Base-by-base conservation (phyloP, 2,329 filamentous ascomycete species). In the Chaetomiaceae sp. region DNA sequence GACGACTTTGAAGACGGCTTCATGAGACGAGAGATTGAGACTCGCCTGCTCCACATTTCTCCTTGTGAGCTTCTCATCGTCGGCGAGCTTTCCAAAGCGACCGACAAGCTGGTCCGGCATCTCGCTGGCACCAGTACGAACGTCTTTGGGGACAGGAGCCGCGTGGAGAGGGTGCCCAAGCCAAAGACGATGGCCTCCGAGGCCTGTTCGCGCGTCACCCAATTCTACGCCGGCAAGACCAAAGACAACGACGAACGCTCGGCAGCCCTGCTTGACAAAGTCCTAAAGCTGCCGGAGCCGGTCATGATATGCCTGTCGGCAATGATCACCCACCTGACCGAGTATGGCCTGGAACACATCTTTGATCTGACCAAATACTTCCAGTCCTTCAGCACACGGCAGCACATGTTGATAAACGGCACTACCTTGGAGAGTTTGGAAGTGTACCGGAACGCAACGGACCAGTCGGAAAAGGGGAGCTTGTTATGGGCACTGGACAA, bases 341-440 rank as follows among this genome's bases (percentile, higher is more conserved):
- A 96, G 58, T 99, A 96, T 65, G 90, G 90, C 0, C 76, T 99
- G 17, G 87, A 97, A 67, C 90, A 97, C 71, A 89, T 99, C 47
- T 96, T 99, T 61, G 87, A 96, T 62, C 73, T 99, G 38, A 97
- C 93, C 2, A 96, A 95, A 62, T 96, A 97, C 70, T 99, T 99
- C 63, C 86, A 96, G 60, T 89, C 90, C 2, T 99, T 99, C 70
- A 96, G 88, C 60, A 89, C 91, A 7, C 78, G 91, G 33, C 91
- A 92, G 13, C 91, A 97, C 64, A 97, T 99, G 93, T 75, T 97
- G 4, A 74, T 99, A 54, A 96, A 95, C 64, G 93, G 92, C 39
- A 99, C 96, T 48, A 96, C 92, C 0, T 73, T 99, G 33, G 92
- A 89, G 43, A 96, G 89, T 62, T 77, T 99, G 12, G 93, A 99